Evolutionary conservation across 371 early-diverging fungal genomes (phyloP), one percentile per base, ranked within the genome.

Genomic region (Mortierella sp.): DNA sequence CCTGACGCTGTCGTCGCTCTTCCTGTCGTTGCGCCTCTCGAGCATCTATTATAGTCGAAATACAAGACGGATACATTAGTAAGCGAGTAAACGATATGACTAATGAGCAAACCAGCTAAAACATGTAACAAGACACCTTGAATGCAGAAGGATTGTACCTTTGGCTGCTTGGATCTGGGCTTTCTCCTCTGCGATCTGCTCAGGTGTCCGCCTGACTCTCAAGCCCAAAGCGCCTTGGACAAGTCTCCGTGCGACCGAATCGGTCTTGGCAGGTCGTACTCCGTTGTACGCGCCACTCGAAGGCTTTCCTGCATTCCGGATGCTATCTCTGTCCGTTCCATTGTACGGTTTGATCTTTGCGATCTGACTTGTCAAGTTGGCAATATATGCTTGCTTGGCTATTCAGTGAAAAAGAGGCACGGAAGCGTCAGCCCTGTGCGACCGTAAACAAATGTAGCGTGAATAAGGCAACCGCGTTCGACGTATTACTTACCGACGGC

Each of bases 171-270:
- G 77, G 19, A 80, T 74, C 44, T 77, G 73, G 0, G 83, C 83
- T 64, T 77, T 77, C 43, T 82, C 83, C 37, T 82, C 78, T 0
- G 78, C 83, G 39, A 82, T 78, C 66, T 90, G 90, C 43, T 90
- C 90, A n/a, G 88, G 85, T 4, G 90, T 86, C 50, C 86, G 81
- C 29, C 81, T 31, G 13, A 82, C 84, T 48, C 86, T 77, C 24
- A 89, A 76, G 6, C 90, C 90, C 48, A 90, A 76, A 14, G 90
- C 90, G 26, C 87, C 87, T 55, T 87, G 87, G 19, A 90, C 87
- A 24, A 90, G 67, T 70, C 90, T 80, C 44, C 79, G 86, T 2
- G 90, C 90, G 19, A 89, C 90, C 78, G 88, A 86, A 67, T 90
- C 88, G 8, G 89, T 89, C 31, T 88, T 89, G 9, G 79, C 85